Conservation (phyloP, 139 green algal species). For the Mychonastes homosphaera region DNA sequence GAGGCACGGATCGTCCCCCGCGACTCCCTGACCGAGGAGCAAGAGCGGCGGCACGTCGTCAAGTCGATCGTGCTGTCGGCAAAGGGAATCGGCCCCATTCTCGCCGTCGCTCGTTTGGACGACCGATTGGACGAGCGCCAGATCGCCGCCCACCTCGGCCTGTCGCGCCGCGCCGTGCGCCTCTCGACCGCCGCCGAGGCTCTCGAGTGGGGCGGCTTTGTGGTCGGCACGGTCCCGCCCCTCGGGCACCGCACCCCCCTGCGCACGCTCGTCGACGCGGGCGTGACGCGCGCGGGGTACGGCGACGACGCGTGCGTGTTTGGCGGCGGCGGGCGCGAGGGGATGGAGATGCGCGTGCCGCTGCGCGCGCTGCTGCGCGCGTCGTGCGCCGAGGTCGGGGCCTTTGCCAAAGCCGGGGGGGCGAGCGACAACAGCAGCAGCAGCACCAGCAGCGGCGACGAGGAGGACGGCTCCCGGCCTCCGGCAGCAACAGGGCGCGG, state of each 20-base stretch:
- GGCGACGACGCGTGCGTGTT: neutral
- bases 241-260: slow-evolving; percentile 13
- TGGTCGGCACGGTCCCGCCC: slow-evolving; percentile 22
- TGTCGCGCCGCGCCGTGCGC: slow-evolving; percentile 5
- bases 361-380: slow-evolving; percentile 11
- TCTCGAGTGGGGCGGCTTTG: slow-evolving; percentile 13
- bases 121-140: slow-evolving; percentile 20
- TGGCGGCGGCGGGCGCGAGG: slow-evolving; percentile 9
- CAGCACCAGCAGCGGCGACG: too few relatives aligned
- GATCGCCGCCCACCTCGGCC: slow-evolving; percentile 13
- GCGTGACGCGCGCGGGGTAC: slow-evolving; percentile 8
- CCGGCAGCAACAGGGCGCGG: neutral
- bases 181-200: slow-evolving; percentile 16
- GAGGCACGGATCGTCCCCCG: too few relatives aligned
- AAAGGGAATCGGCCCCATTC: too few relatives aligned
- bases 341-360: slow-evolving; percentile 1
- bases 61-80: too few relatives aligned
- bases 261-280: slow-evolving; percentile 16
- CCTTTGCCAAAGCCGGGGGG: slow-evolving; percentile 1
- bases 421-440: slow-evolving; percentile 3
- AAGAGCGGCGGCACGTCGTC: too few relatives aligned
- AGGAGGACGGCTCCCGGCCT: too few relatives aligned
- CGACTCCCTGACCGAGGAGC: too few relatives aligned
- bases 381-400: neutral
- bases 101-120: too few relatives aligned